phyloP scores from a whole-genome alignment of 257 asterid genomes.

The Cruciata laevipes region DNA sequence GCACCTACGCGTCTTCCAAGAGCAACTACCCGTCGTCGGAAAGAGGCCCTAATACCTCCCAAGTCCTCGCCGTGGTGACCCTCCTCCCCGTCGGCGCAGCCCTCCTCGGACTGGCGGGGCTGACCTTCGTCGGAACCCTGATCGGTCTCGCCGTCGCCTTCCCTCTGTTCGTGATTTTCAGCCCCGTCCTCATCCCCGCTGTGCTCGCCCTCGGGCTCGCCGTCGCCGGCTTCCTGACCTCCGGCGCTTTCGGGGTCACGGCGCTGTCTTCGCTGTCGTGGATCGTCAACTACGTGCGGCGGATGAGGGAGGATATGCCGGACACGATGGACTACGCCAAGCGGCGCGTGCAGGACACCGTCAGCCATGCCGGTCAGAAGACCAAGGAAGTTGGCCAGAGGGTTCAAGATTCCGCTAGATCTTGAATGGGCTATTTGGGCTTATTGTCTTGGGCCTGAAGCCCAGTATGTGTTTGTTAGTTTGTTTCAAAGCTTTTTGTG shows the following conservation, averaged over 20 bases:
- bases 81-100: conserved; percentile 58
- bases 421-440: neutral
- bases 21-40: conserved; percentile 26
- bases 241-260: conserved; percentile 67
- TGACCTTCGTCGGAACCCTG: conserved; percentile 46
- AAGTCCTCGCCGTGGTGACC: conserved; percentile 44
- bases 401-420: conserved; percentile 23
- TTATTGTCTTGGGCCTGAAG: neutral
- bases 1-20: conserved; percentile 2
- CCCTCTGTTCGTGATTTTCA: conserved; percentile 55
- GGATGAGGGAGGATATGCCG: conserved; percentile 28
- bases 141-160: conserved; percentile 37
- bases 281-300: conserved; percentile 46
- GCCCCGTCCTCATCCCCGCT: conserved; percentile 72
- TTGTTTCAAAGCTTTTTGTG: neutral
- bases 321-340: conserved; percentile 37
- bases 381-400: conserved; percentile 32
- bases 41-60: conserved; percentile 38
- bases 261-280: conserved; percentile 65
- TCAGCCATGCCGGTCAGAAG: conserved; percentile 35
- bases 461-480: neutral
- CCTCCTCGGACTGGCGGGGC: conserved; percentile 53
- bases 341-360: conserved; percentile 45
- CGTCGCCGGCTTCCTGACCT: conserved; percentile 49
- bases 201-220: conserved; percentile 35